These are phyloP conservation scores for Odontarrhena argentea DNA, from an alignment of 345 rosid species.

Conservation along the genomic window DNA sequence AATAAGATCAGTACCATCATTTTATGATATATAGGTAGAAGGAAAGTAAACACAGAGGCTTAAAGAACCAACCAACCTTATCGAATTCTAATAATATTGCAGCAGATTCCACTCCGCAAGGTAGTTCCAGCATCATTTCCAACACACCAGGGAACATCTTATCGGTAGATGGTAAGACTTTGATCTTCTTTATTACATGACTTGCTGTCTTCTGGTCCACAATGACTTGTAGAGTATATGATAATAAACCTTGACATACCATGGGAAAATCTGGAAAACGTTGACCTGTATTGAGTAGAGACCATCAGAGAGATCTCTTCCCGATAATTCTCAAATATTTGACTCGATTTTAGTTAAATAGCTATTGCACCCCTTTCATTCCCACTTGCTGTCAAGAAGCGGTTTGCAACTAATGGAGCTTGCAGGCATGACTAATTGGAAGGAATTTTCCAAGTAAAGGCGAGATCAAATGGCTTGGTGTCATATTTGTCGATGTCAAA, in stretches of 20 bases:
- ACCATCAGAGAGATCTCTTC: constrained; percentile 12
- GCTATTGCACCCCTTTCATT: constrained; percentile 88
- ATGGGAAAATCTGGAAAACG: constrained; percentile 93
- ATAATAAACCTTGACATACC: constrained; percentile 88
- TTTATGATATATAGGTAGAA: constrained; percentile 1
- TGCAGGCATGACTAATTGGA: too few species aligned
- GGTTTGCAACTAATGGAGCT: too few species aligned
- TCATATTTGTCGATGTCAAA: too few species aligned
- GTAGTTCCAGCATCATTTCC: constrained; percentile 84
- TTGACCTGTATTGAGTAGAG: constrained; percentile 58
- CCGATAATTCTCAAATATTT: too few species aligned
- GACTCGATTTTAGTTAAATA: constrained; percentile 58
- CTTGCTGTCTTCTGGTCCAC: constrained; percentile 59
- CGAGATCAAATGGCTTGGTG: too few species aligned
- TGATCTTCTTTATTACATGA: constrained; percentile 66
- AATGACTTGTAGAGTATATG: constrained; percentile 67
- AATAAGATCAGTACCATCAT: not conserved
- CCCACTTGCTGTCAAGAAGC: constrained; percentile 45
- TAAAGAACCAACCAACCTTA: constrained; percentile 51
- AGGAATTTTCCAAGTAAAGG: too few species aligned
- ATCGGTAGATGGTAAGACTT: constrained; percentile 81
- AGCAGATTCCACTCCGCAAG: constrained; percentile 71
- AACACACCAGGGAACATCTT: constrained; percentile 86
- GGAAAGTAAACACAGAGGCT: not conserved
- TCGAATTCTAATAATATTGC: constrained; percentile 85